A percentile compares a stretch with the other conserved stretches of the same genome.
These are phyloP conservation scores for Strobilomyces echinocephalus DNA, from an alignment of 768 basidiomycete genomes.

Conservation along the genomic window DNA sequence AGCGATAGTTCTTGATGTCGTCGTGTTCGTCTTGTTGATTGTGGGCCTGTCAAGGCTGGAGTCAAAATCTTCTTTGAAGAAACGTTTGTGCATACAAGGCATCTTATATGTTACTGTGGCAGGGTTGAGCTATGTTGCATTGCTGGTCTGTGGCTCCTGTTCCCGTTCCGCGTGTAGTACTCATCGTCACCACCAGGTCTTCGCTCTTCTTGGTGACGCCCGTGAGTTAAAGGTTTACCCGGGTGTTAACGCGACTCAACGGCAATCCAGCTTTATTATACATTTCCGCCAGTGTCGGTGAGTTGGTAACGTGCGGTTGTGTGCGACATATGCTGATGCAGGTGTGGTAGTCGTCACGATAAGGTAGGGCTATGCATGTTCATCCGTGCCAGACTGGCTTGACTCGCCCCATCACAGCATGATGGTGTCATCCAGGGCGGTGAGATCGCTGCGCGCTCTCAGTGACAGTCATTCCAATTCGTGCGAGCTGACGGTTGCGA, in stretches of 20 bases:
- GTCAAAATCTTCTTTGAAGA: conserved; percentile 13
- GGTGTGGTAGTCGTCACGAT: conserved; percentile 2
- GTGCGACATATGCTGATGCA: neutral
- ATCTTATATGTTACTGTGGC: conserved; percentile 11
- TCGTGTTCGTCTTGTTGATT: conserved; percentile 14
- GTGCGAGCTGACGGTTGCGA: conserved; percentile 2
- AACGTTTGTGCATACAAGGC: conserved; percentile 15
- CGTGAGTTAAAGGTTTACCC: conserved; percentile 5
- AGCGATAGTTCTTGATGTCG: conserved; percentile 17
- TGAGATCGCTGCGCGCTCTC: conserved; percentile 8
- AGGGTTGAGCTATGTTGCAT: conserved; percentile 10
- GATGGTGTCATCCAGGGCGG: conserved; percentile 9
- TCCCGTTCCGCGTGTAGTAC: neutral
- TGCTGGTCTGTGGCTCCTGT: neutral
- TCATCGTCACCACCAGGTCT: conserved; percentile 10
- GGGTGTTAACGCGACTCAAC: neutral
- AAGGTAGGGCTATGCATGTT: conserved; percentile 2
- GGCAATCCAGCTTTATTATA: neutral
- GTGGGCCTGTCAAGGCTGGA: conserved; percentile 13
- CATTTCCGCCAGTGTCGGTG: neutral
- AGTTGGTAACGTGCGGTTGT: neutral
- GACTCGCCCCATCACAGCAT: conserved; percentile 1
- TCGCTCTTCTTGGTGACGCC: neutral
- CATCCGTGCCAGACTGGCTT: neutral
- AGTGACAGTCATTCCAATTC: neutral